Evolutionary conservation across 345 rosid genomes (phyloP), one percentile per base, ranked within the genome.

Genomic region (Salix koriyanagi): DNA sequence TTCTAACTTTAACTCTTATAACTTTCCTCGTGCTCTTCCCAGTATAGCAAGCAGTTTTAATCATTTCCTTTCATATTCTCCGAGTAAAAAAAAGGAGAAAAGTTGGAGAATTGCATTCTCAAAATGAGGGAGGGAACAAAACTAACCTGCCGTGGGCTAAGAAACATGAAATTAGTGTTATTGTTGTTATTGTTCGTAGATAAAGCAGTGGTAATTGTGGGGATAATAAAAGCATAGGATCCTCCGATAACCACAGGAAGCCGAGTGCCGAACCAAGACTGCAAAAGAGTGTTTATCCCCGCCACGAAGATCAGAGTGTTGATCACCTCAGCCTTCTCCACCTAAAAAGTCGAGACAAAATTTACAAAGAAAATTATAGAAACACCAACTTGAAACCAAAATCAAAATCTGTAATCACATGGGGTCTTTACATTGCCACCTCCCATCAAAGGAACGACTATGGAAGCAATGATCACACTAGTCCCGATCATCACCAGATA

Each of bases 401-500:
- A 15, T 34, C 19, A 48, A n/a, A 56, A 32, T 37, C 34, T 60
- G 46, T 15, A 25, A 56, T 46, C 58, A 52, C 23, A 19, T 52
- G 58, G 58, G n/a, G 65, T n/a, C 39, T 39, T 88, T 90, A 95
- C 97, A 75, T 89, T 60, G 80, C 96, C 93, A 61, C 97, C 97
- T 9, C 97, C 97, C 92, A 95, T 87, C 42, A 90, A 73, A 79
- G 97, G 97, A 44, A 89, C 96, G 19, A 93, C 81, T 71, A 88
- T 83, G 4, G 93, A 87, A 1, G 96, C 82, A 66, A 93, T 90
- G 72, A 93, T 84, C 56, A 93, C 96, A 5, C 89, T 88, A 14
- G 93, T 90, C 68, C 97, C 99, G 48, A 95, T 88, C 97, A 95
- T 90, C 72, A 93, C 97, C 56, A 95, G 36, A 84, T 91, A 95